phyloP scores from a whole-genome alignment of 441 rosid species.

The Pelargonium myrrhifolium region DNA sequence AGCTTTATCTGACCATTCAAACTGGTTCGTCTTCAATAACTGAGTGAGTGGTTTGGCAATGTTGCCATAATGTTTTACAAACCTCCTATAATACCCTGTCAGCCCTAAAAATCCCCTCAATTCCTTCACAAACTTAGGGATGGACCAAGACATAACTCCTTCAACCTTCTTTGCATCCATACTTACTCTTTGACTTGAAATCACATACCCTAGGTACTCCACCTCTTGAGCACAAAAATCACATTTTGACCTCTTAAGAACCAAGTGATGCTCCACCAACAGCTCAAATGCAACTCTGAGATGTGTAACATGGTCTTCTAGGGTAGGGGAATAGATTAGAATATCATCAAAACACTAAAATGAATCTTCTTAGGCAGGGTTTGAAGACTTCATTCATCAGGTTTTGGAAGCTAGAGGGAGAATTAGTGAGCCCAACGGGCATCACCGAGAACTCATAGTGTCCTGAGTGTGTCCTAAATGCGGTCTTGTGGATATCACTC shows the following conservation, averaged over 20 bases:
- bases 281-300: background rate
- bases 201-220: conserved; percentile 4
- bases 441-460: conserved; percentile 3
- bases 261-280: background rate
- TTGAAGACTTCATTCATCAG: background rate
- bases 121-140: background rate
- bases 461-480: background rate
- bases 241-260: conserved; percentile 2
- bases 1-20: background rate
- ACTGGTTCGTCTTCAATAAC: background rate
- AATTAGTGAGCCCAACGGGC: background rate
- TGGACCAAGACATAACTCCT: background rate
- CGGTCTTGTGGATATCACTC: background rate
- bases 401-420: background rate
- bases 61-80: background rate
- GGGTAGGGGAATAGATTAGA: background rate
- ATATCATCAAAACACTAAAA: conserved; percentile 5
- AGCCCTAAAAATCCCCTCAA: background rate
- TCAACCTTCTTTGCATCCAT: background rate
- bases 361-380: background rate
- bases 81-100: background rate
- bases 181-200: background rate
- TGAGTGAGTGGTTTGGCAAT: background rate
- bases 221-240: background rate
- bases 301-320: background rate